Percentiles rank a stretch among this genome's conserved stretches.
Evolutionary conservation across 305 asterid genomes (phyloP).

Genomic region (Fraxinus nigra): DNA sequence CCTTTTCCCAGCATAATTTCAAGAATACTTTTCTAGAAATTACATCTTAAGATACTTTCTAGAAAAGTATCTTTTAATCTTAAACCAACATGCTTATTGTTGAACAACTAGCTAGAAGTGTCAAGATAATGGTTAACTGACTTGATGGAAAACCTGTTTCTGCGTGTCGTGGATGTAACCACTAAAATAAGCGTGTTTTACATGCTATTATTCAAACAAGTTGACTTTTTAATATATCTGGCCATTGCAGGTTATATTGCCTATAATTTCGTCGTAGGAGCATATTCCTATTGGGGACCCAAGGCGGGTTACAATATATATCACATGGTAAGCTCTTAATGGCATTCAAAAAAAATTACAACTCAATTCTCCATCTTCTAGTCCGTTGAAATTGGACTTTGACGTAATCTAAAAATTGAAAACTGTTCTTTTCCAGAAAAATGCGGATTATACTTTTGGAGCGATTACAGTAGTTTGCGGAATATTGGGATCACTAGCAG

Average conservation of each 20-base stretch:
- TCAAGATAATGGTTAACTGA: slow-evolving; percentile 11
- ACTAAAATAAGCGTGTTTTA: neutral
- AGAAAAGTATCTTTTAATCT: neutral
- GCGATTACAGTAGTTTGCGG: slow-evolving; percentile 82
- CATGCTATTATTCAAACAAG: neutral
- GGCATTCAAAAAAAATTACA: neutral
- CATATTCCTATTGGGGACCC: slow-evolving; percentile 98
- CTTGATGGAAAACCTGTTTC: neutral
- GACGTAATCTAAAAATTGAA: neutral
- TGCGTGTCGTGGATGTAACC: neutral
- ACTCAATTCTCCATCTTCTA: neutral
- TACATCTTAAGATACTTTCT: neutral
- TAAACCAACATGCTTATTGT: neutral
- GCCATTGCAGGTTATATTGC: slow-evolving; percentile 79
- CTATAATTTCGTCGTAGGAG: slow-evolving; percentile 90
- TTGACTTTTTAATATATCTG: slow-evolving; percentile 22
- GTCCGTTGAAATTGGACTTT: neutral
- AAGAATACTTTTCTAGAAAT: neutral
- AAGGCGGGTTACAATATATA: slow-evolving; percentile 93
- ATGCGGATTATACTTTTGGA: slow-evolving; percentile 87
- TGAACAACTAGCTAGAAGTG: slow-evolving; percentile 2
- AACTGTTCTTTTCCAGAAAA: slow-evolving; percentile 42
- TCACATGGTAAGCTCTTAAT: slow-evolving; percentile 69
- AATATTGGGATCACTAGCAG: slow-evolving; percentile 73
- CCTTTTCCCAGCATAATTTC: neutral